A percentile compares a stretch with the other conserved stretches of the same genome.
Conservation (phyloP, 2,329 filamentous ascomycete species). For the Diaporthe capsici region DNA sequence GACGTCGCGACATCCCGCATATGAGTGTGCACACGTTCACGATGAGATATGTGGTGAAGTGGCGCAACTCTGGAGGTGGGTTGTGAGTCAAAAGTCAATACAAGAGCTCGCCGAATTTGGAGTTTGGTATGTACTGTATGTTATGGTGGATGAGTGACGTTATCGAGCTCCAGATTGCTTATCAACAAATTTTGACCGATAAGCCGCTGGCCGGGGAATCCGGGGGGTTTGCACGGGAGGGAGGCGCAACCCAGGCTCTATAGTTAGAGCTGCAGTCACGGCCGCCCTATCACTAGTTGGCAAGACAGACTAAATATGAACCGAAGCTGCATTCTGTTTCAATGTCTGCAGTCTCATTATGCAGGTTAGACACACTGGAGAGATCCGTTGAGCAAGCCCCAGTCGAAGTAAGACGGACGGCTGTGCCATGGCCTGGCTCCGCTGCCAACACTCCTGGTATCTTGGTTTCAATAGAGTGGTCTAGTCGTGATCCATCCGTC, state of each 20-base stretch:
- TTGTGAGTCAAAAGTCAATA: not conserved
- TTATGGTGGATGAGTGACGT: conserved; percentile 34
- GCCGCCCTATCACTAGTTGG: not conserved
- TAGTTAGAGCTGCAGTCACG: too few species aligned
- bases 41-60: conserved; percentile 13
- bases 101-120: not conserved
- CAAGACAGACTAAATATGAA: not conserved
- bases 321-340: not conserved
- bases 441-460: not conserved
- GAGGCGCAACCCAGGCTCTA: not conserved
- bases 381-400: not conserved
- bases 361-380: not conserved
- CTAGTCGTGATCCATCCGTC: conserved; percentile 31
- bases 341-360: not conserved
- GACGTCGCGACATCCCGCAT: conserved; percentile 24
- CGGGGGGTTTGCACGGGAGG: not conserved
- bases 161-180: conserved; percentile 35
- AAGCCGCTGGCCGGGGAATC: conserved; percentile 31
- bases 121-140: not conserved
- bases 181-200: conserved; percentile 42
- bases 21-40: not conserved
- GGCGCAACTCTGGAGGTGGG: not conserved
- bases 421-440: not conserved
- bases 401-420: not conserved
- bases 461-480: conserved; percentile 34